Base-by-base conservation (phyloP, 2,329 filamentous ascomycete genomes). In the Nigrospora oryzae region DNA sequence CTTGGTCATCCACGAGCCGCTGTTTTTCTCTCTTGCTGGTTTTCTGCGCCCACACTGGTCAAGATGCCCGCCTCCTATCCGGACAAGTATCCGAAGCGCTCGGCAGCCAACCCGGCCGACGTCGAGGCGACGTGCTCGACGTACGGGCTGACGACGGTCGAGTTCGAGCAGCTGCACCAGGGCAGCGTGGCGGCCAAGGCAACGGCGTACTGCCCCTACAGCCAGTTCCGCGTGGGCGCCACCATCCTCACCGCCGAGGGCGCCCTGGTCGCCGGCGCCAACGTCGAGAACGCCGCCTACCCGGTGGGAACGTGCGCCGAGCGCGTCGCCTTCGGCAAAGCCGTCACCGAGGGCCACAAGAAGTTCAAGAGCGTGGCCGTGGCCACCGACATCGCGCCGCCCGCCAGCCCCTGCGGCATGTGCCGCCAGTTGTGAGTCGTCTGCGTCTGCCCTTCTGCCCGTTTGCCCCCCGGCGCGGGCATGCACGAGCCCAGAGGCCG, bases 261-360 rank as follows among this genome's bases (percentile, higher is more conserved):
- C 3, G 51, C 55, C 42, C 79, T 74, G 53, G 73, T 89, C 46
- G 70, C 76, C 38, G 93, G 93, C 44, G 89, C 87, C 50, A 95
- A 95, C 61, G 81, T 97, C 49, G 93, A 98, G 69, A 96, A 97
- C 62, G 90, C 89, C 1, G 73, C 85, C 28, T 97, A 95, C 62
- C 91, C 93, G 0, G 90, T 96, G 6, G 89, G 89, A n/a, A 94
- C 87, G 3, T 97, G 93, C 64, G 93, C 93, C 13, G 93, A 98
- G 74, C 75, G 91, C 47, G 87, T 91, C n/a, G 89, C 88, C 2
- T 74, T 97, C 53, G 86, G 80, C 8, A 89, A 82, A 35, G 91
- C 91, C 17, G 78, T 96, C 5, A 77, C 79, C 7, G 68, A 68
- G 42, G 77, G 78, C 3, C 65, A 76, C 52, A 66, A 64, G 32